phyloP scores from a whole-genome alignment of 2,329 filamentous ascomycete species.

The Colletotrichum orchidophilum region DNA sequence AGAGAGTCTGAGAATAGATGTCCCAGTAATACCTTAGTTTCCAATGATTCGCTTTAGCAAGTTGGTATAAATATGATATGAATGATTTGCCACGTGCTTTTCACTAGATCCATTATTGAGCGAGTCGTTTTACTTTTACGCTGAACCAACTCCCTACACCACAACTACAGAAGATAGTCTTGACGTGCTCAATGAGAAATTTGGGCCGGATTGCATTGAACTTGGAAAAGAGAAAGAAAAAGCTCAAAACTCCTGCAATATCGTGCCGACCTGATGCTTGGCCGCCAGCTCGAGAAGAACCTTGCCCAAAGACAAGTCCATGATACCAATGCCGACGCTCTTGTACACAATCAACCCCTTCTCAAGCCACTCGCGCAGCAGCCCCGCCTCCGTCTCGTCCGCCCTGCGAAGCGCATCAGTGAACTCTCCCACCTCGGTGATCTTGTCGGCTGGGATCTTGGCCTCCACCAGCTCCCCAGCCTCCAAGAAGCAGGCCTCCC shows the following conservation, averaged over 20 bases:
- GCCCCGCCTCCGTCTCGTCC: constrained; percentile 46
- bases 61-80: too few relatives aligned
- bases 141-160: too few relatives aligned
- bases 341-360: constrained; percentile 75
- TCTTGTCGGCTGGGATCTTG: constrained; percentile 31
- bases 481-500: constrained; percentile 42
- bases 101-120: too few relatives aligned
- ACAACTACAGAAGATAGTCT: too few relatives aligned
- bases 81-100: too few relatives aligned
- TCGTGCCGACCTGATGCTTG: constrained; percentile 20
- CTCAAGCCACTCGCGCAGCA: constrained; percentile 67
- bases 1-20: background rate
- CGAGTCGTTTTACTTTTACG: too few relatives aligned
- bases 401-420: constrained; percentile 61
- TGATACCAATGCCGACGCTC: constrained; percentile 73
- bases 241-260: constrained; percentile 13
- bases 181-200: too few relatives aligned
- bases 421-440: constrained; percentile 62
- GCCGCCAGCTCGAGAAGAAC: constrained; percentile 23
- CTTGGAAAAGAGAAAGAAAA: too few relatives aligned
- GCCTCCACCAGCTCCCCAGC: constrained; percentile 44
- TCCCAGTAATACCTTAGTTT: too few relatives aligned
- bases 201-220: too few relatives aligned
- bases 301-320: constrained; percentile 61
- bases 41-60: too few relatives aligned